A percentile compares a stretch with the other conserved stretches of the same genome.
phyloP scores from a whole-genome alignment of 768 basidiomycete genomes.

The Tylopilus cervinicoccineus region DNA sequence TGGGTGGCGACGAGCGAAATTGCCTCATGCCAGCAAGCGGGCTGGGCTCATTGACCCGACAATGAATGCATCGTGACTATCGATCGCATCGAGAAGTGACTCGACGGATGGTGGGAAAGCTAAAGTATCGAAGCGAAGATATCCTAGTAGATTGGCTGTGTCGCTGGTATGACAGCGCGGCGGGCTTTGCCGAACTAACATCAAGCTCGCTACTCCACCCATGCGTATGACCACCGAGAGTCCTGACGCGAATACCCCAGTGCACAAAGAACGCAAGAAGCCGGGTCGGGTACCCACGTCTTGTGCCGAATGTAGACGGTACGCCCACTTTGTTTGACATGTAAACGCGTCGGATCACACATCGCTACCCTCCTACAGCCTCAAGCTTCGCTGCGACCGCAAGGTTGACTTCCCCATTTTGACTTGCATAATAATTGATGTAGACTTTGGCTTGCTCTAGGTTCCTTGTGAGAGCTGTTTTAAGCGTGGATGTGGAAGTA shows the following conservation, averaged over 20 bases:
- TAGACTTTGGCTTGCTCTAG: constrained; percentile 31
- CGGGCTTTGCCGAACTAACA: constrained; percentile 9
- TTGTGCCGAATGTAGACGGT: constrained; percentile 40
- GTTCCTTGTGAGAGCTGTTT: constrained; percentile 78
- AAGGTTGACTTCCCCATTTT: constrained; percentile 36
- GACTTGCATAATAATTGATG: constrained; percentile 8
- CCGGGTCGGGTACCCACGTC: constrained; percentile 47
- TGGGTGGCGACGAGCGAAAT: too few species aligned
- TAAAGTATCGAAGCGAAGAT: too few species aligned
- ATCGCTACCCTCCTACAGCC: constrained; percentile 30
- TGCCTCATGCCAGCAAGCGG: too few species aligned
- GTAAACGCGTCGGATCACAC: too few species aligned
- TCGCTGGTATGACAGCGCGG: neutral
- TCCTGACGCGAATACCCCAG: constrained; percentile 7
- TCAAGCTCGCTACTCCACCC: neutral
- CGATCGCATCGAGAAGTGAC: too few species aligned
- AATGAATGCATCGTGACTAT: too few species aligned
- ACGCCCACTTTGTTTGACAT: constrained; percentile 1
- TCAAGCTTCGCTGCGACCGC: constrained; percentile 65
- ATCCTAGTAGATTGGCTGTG: neutral
- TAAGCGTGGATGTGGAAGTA: constrained; percentile 67
- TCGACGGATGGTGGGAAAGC: too few species aligned
- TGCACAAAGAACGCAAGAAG: constrained; percentile 38
- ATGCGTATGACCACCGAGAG: constrained; percentile 1
- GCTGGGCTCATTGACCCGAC: too few species aligned